Conservation (phyloP, 768 basidiomycete species). For the Rhizopogon sp. region DNA sequence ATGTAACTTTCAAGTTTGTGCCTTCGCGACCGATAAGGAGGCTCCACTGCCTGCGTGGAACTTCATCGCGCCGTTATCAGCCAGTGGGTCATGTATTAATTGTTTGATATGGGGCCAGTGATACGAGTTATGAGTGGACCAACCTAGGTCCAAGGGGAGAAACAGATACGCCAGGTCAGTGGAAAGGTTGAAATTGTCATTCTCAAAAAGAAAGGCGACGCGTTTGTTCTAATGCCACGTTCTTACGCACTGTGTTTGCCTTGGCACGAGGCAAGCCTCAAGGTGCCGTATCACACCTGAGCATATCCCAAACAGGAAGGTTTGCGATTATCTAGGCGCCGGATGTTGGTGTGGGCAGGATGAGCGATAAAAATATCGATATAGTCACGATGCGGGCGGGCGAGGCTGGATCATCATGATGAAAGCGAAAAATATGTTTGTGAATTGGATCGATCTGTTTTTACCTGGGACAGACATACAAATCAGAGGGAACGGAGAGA, state of each 20-base stretch:
- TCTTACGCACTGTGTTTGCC: neutral
- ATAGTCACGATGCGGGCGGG: neutral
- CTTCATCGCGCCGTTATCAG: neutral
- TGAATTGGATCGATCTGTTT: conserved; percentile 7
- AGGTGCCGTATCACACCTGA: conserved; percentile 11
- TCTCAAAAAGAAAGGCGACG: neutral
- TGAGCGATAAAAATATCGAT: neutral
- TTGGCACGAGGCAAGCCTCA: conserved; percentile 20
- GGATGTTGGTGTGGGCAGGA: neutral
- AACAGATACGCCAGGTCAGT: neutral
- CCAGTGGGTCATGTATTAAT: neutral
- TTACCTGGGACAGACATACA: conserved; percentile 2
- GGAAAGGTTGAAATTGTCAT: neutral
- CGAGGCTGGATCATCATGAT: neutral
- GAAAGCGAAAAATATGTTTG: neutral
- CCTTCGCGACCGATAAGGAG: conserved; percentile 5
- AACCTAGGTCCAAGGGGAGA: neutral
- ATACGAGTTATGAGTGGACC: neutral
- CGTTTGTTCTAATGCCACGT: conserved; percentile 1
- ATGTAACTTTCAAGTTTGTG: neutral
- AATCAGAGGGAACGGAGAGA: neutral
- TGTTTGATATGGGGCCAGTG: neutral
- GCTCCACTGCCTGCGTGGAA: neutral
- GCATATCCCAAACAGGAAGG: conserved; percentile 12
- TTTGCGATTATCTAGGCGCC: conserved; percentile 5